phyloP scores from a whole-genome alignment of 306 rosid species.

The Arachis stenosperma region DNA sequence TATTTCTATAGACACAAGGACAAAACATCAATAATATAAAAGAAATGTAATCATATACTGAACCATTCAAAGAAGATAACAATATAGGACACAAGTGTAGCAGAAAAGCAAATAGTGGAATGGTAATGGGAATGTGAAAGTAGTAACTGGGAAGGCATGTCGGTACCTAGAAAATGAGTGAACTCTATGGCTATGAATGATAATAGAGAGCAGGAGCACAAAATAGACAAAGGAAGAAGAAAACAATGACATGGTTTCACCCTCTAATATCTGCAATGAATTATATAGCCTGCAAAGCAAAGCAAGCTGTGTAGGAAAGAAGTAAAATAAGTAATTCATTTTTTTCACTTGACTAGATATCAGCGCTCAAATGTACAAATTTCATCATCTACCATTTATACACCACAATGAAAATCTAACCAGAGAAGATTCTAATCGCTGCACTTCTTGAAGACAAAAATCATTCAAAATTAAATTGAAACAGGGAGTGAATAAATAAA shows the following conservation, averaged over 20 bases:
- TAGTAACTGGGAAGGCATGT: background rate
- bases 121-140: constrained; percentile 4
- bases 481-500: no score
- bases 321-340: constrained; percentile 5
- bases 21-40: constrained; percentile 9
- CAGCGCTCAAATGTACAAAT: constrained; percentile 22
- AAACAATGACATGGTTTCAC: constrained; percentile 32
- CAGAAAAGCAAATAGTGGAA: background rate
- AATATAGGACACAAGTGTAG: background rate
- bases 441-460: no score
- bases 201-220: constrained; percentile 27
- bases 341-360: constrained; percentile 12
- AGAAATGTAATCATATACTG: background rate
- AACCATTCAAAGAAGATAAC: constrained; percentile 1
- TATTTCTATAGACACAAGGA: constrained; percentile 6
- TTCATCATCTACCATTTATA: constrained; percentile 14
- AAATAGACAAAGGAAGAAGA: constrained; percentile 36
- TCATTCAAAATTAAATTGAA: no score
- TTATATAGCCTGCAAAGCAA: background rate
- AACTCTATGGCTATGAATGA: constrained; percentile 3
- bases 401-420: no score
- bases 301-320: constrained; percentile 1
- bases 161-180: constrained; percentile 48
- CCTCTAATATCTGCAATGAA: constrained; percentile 5
- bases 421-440: no score